These are phyloP conservation scores for Solanum corneliomulleri DNA, from an alignment of 257 asterid genomes.

Conservation along the genomic window DNA sequence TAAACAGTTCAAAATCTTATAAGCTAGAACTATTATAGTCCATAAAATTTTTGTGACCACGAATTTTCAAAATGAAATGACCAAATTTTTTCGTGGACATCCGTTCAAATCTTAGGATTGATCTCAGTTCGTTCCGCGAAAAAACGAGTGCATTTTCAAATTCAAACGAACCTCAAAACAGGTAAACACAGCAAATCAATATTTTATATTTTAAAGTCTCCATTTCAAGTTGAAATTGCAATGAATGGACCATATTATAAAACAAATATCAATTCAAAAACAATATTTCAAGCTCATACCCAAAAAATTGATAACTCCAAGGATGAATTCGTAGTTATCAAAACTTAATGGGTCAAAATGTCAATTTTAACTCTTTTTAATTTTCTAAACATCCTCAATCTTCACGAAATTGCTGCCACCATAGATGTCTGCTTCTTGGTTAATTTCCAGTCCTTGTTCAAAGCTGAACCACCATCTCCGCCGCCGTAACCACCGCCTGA, in stretches of 20 bases:
- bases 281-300: neutral
- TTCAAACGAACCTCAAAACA: too few relatives aligned
- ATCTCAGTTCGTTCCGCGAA: too few relatives aligned
- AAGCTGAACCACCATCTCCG: conserved; percentile 3
- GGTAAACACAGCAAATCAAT: neutral
- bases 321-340: neutral
- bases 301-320: neutral
- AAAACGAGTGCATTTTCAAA: too few relatives aligned
- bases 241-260: neutral
- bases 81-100: too few relatives aligned
- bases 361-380: neutral
- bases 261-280: neutral
- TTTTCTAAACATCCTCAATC: neutral
- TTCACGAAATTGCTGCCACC: neutral
- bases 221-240: neutral
- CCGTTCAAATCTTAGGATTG: accelerated
- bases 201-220: neutral
- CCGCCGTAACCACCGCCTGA: neutral
- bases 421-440: neutral
- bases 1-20: too few relatives aligned
- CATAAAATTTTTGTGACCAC: too few relatives aligned
- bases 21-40: neutral
- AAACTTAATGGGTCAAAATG: neutral
- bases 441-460: conserved; percentile 8
- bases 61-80: too few relatives aligned